Evolutionary conservation across 805 yeast genomes (phyloP).

Genomic region (Pichia heedii): DNA sequence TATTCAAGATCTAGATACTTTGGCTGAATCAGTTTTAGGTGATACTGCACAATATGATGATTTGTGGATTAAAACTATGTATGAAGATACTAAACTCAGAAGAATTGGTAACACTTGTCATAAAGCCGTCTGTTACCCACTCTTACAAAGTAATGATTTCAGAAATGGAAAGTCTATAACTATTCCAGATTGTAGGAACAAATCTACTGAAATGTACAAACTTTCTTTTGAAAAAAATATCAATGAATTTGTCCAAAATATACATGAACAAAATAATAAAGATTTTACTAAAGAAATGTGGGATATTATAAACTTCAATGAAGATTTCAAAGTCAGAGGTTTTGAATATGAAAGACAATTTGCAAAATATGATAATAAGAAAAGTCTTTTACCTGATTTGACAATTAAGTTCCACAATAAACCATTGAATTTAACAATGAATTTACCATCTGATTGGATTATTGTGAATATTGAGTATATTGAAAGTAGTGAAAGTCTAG

Average conservation of each 20-base stretch:
- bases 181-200: neutral
- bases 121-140: neutral
- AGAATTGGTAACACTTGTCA: neutral
- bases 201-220: neutral
- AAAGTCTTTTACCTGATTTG: constrained; percentile 9
- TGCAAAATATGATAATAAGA: constrained; percentile 14
- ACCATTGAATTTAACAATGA: neutral
- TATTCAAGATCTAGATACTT: constrained; percentile 8
- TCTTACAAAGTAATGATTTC: neutral
- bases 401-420: neutral
- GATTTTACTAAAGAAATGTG: neutral
- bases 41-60: neutral
- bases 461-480: constrained; percentile 56
- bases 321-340: neutral
- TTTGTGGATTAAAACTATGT: neutral
- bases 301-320: neutral
- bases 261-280: too few species aligned
- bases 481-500: constrained; percentile 45
- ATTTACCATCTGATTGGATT: constrained; percentile 44
- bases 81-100: neutral
- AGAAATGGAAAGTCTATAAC: too few species aligned
- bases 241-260: neutral
- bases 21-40: neutral
- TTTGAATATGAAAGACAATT: constrained; percentile 10
- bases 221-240: neutral